Percentiles rank a stretch among this genome's conserved stretches.
These are phyloP conservation scores for Melaleuca alternifolia DNA, from an alignment of 345 rosid species.

Conservation along the genomic window DNA sequence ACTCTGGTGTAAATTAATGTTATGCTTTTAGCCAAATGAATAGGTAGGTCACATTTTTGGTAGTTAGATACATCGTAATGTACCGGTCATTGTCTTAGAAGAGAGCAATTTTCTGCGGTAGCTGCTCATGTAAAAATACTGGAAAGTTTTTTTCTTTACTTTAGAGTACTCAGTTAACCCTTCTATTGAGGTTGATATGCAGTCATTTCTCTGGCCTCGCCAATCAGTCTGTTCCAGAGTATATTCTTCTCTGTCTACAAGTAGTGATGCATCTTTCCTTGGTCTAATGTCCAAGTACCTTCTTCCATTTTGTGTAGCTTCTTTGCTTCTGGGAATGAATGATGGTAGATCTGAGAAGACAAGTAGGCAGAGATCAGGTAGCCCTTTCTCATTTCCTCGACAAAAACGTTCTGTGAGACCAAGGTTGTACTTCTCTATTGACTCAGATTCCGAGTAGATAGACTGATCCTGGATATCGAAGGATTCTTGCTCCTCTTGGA, in stretches of 20 bases:
- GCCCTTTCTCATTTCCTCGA: conserved; percentile 68
- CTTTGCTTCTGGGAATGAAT: conserved; percentile 70
- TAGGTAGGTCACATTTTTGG: neutral
- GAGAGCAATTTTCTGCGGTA: neutral
- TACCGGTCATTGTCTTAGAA: neutral
- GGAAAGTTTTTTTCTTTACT: neutral
- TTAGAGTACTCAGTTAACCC: neutral
- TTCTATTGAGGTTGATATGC: neutral
- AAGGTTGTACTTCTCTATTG: conserved; percentile 65
- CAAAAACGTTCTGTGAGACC: conserved; percentile 87
- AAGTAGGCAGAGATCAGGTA: conserved; percentile 60
- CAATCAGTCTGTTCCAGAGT: neutral
- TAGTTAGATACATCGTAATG: neutral
- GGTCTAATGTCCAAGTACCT: neutral
- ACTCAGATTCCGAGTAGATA: conserved; percentile 64
- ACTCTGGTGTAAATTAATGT: neutral
- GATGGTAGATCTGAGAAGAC: conserved; percentile 57
- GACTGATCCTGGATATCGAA: neutral
- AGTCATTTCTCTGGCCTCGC: neutral
- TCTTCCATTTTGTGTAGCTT: conserved; percentile 41
- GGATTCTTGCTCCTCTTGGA: neutral
- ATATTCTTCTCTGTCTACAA: neutral
- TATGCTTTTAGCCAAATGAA: neutral
- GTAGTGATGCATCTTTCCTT: neutral
- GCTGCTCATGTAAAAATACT: neutral